Conservation (phyloP, 495 filamentous ascomycete species). For the Aspergillus coremiiformis region DNA sequence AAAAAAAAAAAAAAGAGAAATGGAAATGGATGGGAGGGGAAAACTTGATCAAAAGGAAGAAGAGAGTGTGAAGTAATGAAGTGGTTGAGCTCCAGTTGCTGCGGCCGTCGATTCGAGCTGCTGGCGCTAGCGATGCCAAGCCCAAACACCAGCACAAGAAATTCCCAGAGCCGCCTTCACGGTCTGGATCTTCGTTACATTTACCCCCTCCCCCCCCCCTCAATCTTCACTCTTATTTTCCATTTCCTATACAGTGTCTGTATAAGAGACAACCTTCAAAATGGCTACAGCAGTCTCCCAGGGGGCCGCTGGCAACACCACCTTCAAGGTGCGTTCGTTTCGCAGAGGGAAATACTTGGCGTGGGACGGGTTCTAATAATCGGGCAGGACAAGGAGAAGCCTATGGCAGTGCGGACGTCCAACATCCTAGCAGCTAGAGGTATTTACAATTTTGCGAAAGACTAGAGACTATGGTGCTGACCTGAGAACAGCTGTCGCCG, state of each 20-base stretch:
- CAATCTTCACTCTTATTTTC: constrained; percentile 16
- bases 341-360: constrained; percentile 22
- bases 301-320: constrained; percentile 54
- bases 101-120: constrained; percentile 17
- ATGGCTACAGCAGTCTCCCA: constrained; percentile 61
- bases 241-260: constrained; percentile 23
- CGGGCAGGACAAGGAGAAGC: constrained; percentile 93
- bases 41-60: constrained; percentile 10
- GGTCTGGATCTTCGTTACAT: constrained; percentile 18
- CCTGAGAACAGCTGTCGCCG: constrained; percentile 65
- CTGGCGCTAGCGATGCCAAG: constrained; percentile 40
- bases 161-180: constrained; percentile 36
- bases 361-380: constrained; percentile 42
- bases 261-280: constrained; percentile 28
- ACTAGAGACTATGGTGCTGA: constrained; percentile 8
- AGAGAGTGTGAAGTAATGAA: constrained; percentile 1
- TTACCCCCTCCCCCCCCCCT: constrained; percentile 1
- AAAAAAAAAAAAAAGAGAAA: not conserved
- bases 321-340: constrained; percentile 64
- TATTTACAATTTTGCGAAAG: constrained; percentile 31
- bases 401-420: constrained; percentile 83
- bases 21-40: constrained; percentile 6
- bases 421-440: constrained; percentile 97
- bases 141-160: constrained; percentile 53
- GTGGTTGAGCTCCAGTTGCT: constrained; percentile 17